Percentiles rank a stretch among this genome's conserved stretches.
phyloP scores from a whole-genome alignment of 2,329 filamentous ascomycete species.

The Exophiala phaeomuriformis region DNA sequence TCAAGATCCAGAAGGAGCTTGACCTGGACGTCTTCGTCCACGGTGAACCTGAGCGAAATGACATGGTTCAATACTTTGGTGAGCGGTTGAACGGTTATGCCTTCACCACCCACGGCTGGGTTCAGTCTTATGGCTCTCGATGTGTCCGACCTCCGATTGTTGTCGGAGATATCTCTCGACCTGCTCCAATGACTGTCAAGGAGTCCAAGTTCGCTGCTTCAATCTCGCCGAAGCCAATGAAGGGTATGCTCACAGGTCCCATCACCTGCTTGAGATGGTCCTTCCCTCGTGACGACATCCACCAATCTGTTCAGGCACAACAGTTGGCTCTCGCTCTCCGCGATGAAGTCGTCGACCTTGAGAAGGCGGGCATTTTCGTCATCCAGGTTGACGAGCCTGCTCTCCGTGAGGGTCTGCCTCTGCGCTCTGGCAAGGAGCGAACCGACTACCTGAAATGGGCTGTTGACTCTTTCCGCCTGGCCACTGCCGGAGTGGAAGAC shows the following conservation, averaged over 20 bases:
- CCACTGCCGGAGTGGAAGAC: slow-evolving; percentile 86
- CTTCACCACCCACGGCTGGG: slow-evolving; percentile 99
- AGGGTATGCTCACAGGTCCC: slow-evolving; percentile 99
- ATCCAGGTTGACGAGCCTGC: slow-evolving; percentile 99
- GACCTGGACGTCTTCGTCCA: slow-evolving; percentile 95
- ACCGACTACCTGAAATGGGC: slow-evolving; percentile 97
- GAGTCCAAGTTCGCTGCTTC: slow-evolving; percentile 98
- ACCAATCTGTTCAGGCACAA: slow-evolving; percentile 98
- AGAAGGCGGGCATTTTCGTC: slow-evolving; percentile 91
- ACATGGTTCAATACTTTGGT: slow-evolving; percentile 99
- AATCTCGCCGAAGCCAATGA: slow-evolving; percentile 98
- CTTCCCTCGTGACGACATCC: slow-evolving; percentile 98
- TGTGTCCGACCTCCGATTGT: slow-evolving; percentile 98
- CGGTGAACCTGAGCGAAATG: slow-evolving; percentile 98
- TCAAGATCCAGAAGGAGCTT: slow-evolving; percentile 97
- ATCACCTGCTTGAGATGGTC: slow-evolving; percentile 99
- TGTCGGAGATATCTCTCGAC: slow-evolving; percentile 96
- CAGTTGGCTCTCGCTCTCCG: slow-evolving; percentile 97
- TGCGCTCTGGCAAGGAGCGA: slow-evolving; percentile 87
- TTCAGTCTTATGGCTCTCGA: slow-evolving; percentile 95
- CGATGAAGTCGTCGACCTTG: slow-evolving; percentile 96
- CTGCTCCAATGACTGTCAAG: slow-evolving; percentile 98
- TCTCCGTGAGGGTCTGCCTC: slow-evolving; percentile 97
- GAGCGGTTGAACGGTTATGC: slow-evolving; percentile 94
- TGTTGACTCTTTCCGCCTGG: slow-evolving; percentile 94